Base-by-base conservation (phyloP, 805 yeast genomes). In the Phaffomyces antillensis region DNA sequence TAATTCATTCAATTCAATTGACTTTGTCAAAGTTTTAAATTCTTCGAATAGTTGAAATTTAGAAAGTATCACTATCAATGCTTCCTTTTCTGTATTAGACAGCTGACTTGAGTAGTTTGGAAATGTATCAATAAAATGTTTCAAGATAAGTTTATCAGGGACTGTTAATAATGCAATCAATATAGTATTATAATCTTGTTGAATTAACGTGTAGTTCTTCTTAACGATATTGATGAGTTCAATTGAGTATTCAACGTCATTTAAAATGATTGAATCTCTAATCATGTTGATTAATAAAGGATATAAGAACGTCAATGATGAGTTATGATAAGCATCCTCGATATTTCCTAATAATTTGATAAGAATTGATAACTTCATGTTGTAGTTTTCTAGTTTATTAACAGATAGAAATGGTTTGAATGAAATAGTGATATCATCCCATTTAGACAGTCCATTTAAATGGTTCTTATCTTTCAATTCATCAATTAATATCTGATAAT, bases 151-250 rank as follows among this genome's bases (percentile, higher is more conserved):
- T 7, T 9, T 11, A n/a, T 42, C 37, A 5, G 50, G 47, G 15
- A 7, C 11, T 15, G 38, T 34, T 7, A 47, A 18, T 8, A 43
- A 36, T 10, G 43, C 13, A 26, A 30, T n/a, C 11, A 47, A 28
- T 10, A 47, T 33, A 1, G 49, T 41, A 26, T 50, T 51, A 24
- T 39, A 50, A 28, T 50, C 53, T 28, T 48, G 18, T 20, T 15
- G 7, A 6, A 3, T 15, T n/a, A n/a, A 15, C 25, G 43, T 25
- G 17, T 36, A 36, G 7, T 41, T 37, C 2, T n/a, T 23, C 5
- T 30, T 12, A 7, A 38, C 31, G 12, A 46, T 18, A 6, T 23
- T 24, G 3, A 46, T 26, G 5, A 46, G 26, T 18, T 46, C 49
- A 9, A 36, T 30, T 15, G 45, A 12, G 11, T 26, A 36, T 11